Evolutionary conservation across 768 basidiomycete species (phyloP).

Genomic region (Trametes sanguinea): DNA sequence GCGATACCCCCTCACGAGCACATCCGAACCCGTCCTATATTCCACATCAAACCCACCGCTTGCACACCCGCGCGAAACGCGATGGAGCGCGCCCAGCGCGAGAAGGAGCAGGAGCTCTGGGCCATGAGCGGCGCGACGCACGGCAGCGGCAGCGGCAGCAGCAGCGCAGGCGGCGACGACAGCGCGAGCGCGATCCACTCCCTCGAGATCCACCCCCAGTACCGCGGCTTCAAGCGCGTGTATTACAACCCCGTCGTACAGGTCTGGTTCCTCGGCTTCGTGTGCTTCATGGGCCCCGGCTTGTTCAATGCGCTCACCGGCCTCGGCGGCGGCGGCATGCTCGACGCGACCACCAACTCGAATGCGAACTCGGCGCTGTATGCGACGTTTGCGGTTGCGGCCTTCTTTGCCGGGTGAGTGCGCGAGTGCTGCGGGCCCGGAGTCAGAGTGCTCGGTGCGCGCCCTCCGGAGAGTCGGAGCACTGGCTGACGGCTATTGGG

Average conservation of each 20-base stretch:
- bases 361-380: slow-evolving; percentile 75
- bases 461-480: neutral
- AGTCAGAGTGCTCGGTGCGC: neutral
- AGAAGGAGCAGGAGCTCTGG: slow-evolving; percentile 5
- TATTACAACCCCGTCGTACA: slow-evolving; percentile 64
- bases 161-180: slow-evolving; percentile 9
- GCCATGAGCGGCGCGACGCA: neutral
- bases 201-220: slow-evolving; percentile 44
- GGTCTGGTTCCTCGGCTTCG: slow-evolving; percentile 64
- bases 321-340: slow-evolving; percentile 77
- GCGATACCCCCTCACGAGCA: neutral
- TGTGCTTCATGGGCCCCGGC: slow-evolving; percentile 62
- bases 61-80: no score
- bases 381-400: slow-evolving; percentile 57
- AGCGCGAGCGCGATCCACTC: slow-evolving; percentile 10
- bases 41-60: no score
- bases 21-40: neutral
- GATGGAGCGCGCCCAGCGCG: slow-evolving; percentile 5
- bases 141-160: slow-evolving; percentile 4
- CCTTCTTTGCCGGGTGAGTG: slow-evolving; percentile 72
- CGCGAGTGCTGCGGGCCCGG: neutral
- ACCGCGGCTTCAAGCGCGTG: slow-evolving; percentile 52
- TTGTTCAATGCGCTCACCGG: slow-evolving; percentile 82
- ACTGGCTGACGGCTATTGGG: slow-evolving; percentile 8
- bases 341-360: slow-evolving; percentile 63